Percentiles rank a stretch among this genome's conserved stretches.
Conservation (phyloP, 805 yeast genomes). For the Starmerella vitae region DNA sequence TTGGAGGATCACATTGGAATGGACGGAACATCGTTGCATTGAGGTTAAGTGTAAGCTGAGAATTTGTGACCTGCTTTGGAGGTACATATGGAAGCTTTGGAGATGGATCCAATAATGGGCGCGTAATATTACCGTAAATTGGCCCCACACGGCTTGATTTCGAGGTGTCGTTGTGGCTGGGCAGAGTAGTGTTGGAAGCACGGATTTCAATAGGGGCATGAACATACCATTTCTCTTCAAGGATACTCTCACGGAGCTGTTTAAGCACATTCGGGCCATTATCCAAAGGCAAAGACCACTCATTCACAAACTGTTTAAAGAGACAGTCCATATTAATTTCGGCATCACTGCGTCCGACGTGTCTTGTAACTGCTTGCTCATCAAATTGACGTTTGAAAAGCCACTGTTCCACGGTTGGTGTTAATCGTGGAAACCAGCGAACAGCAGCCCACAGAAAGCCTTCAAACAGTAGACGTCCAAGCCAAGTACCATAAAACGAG, state of each 20-base stretch:
- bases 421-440: slow-evolving; percentile 54
- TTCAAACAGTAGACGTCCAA: slow-evolving; percentile 74
- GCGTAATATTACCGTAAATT: slow-evolving; percentile 65
- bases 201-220: slow-evolving; percentile 95
- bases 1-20: slow-evolving; percentile 59
- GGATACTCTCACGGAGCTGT: slow-evolving; percentile 34
- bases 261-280: slow-evolving; percentile 61
- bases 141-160: slow-evolving; percentile 39
- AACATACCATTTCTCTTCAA: slow-evolving; percentile 57
- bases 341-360: slow-evolving; percentile 63
- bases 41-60: slow-evolving; percentile 69
- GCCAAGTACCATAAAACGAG: slow-evolving; percentile 73
- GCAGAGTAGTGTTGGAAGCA: slow-evolving; percentile 59
- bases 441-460: slow-evolving; percentile 67
- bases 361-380: slow-evolving; percentile 36
- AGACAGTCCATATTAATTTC: slow-evolving; percentile 93
- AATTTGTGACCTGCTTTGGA: slow-evolving; percentile 43
- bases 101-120: slow-evolving; percentile 72
- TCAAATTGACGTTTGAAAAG: slow-evolving; percentile 68
- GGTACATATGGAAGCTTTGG: slow-evolving; percentile 46
- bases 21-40: slow-evolving; percentile 96
- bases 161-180: slow-evolving; percentile 12
- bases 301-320: slow-evolving; percentile 86
- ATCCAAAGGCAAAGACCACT: slow-evolving; percentile 87
- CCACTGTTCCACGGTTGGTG: slow-evolving; percentile 75